Conservation (phyloP, 169 alveolate species). For the Amoebophrya sp. region DNA sequence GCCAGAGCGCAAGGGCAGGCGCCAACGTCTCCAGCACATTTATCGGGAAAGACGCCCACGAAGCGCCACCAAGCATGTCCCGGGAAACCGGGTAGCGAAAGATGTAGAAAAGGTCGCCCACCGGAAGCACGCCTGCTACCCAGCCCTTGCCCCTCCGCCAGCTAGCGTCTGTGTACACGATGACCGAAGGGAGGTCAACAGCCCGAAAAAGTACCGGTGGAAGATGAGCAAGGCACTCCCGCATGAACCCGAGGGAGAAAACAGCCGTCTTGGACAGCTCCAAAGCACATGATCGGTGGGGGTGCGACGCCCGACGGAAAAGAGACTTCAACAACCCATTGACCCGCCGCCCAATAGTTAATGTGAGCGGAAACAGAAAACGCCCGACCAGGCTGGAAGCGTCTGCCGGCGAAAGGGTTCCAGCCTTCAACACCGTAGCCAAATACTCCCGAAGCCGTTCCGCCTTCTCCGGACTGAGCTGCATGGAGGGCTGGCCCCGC, state of each 20-base stretch:
- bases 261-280: not conserved
- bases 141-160: not conserved
- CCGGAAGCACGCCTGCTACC: not conserved
- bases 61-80: not conserved
- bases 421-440: not conserved
- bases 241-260: not conserved
- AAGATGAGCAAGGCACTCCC: not conserved
- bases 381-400: not conserved
- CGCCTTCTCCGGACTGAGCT: not conserved
- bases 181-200: not conserved
- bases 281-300: not conserved
- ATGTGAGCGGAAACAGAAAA: not conserved
- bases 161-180: not conserved
- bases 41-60: not conserved
- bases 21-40: not conserved
- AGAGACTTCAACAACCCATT: not conserved
- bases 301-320: not conserved
- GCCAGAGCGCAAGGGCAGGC: not conserved
- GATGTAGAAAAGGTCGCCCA: not conserved
- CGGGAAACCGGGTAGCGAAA: not conserved
- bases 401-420: not conserved
- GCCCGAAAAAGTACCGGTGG: not conserved
- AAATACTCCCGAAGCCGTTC: not conserved
- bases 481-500: not conserved
- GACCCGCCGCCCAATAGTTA: not conserved